These are phyloP conservation scores for Leishmania aethiopica DNA, from an alignment of 208 protist species.

Conservation along the genomic window DNA sequence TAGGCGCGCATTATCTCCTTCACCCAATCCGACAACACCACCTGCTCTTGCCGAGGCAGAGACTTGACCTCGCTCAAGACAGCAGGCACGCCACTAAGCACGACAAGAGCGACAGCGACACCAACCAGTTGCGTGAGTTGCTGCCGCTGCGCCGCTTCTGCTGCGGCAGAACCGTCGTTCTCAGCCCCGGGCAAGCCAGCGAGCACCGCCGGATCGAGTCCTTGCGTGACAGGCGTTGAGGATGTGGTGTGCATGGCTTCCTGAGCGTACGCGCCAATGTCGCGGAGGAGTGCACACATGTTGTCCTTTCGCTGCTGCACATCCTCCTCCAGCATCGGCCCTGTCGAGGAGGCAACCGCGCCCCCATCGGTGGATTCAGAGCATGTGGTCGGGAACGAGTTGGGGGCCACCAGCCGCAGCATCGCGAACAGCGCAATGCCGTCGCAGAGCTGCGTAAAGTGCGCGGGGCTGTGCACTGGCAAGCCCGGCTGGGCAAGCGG, in stretches of 20 bases:
- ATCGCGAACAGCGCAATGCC: constrained; percentile 44
- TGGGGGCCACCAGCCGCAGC: constrained; percentile 44
- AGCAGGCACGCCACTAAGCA: constrained; percentile 48
- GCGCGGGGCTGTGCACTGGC: constrained; percentile 12
- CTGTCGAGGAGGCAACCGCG: constrained; percentile 7
- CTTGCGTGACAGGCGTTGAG: constrained; percentile 30
- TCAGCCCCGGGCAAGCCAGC: constrained; percentile 23
- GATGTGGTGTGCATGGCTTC: constrained; percentile 31
- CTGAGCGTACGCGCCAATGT: constrained; percentile 49
- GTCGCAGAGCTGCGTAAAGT: constrained; percentile 43
- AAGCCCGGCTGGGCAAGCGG: constrained; percentile 8
- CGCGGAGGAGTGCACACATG: constrained; percentile 38
- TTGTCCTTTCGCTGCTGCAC: constrained; percentile 41
- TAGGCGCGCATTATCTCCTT: constrained; percentile 47
- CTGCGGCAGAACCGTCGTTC: not conserved
- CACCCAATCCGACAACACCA: constrained; percentile 59
- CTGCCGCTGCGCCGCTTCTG: constrained; percentile 1
- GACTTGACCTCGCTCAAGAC: constrained; percentile 44
- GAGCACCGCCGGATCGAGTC: constrained; percentile 24
- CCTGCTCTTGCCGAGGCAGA: constrained; percentile 54
- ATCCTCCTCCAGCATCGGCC: constrained; percentile 6
- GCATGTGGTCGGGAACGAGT: constrained; percentile 35
- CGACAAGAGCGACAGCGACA: constrained; percentile 55
- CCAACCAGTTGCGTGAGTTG: constrained; percentile 36
- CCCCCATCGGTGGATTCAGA: constrained; percentile 15